These are phyloP conservation scores for Candida koratica DNA, from an alignment of 805 yeast genomes.

Conservation along the genomic window DNA sequence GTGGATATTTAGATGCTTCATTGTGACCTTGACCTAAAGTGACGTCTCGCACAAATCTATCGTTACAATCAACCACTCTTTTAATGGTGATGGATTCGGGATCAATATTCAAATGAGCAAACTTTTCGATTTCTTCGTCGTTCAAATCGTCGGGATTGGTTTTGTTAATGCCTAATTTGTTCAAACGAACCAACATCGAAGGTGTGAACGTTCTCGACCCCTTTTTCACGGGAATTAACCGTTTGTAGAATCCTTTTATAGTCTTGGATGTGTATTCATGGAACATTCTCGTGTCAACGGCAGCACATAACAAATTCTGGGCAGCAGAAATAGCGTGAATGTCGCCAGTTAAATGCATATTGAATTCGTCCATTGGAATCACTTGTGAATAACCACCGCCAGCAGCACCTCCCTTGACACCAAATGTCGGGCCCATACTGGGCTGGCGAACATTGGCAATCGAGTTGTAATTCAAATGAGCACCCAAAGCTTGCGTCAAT, in stretches of 20 bases:
- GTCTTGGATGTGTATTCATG: conserved; percentile 76
- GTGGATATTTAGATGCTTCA: conserved; percentile 70
- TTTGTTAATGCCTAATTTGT: conserved; percentile 76
- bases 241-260: conserved; percentile 72
- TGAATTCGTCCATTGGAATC: conserved; percentile 85
- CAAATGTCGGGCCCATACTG: conserved; percentile 85
- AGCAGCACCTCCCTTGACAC: conserved; percentile 88
- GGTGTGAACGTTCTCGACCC: conserved; percentile 76
- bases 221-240: conserved; percentile 82
- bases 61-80: conserved; percentile 93
- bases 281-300: conserved; percentile 81
- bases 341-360: conserved; percentile 83
- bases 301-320: conserved; percentile 77
- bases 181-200: conserved; percentile 71
- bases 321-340: conserved; percentile 84
- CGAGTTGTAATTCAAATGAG: conserved; percentile 63
- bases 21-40: conserved; percentile 91
- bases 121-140: conserved; percentile 65
- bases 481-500: conserved; percentile 75
- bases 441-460: conserved; percentile 85
- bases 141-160: conserved; percentile 79
- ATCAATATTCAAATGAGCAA: conserved; percentile 83
- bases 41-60: conserved; percentile 82
- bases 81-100: conserved; percentile 87
- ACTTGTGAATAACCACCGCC: conserved; percentile 89